These are phyloP conservation scores for Calophaca sinica DNA, from an alignment of 306 rosid species.

Conservation along the genomic window DNA sequence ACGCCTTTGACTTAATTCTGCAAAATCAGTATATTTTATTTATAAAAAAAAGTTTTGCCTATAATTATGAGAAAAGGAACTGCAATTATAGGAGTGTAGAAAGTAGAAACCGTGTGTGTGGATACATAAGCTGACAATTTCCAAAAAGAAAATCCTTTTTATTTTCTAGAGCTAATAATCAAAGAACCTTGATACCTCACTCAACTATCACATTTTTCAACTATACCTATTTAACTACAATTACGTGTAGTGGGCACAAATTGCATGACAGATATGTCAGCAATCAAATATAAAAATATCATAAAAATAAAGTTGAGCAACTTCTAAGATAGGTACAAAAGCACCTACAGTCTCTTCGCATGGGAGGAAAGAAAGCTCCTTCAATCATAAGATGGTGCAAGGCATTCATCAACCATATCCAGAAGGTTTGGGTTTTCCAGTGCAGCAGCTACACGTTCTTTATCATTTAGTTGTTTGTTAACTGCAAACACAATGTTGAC, in stretches of 20 bases:
- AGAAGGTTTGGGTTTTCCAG: conserved; percentile 86
- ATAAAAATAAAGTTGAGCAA: conserved; percentile 17
- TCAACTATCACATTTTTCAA: conserved; percentile 21
- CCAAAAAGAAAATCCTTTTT: neutral
- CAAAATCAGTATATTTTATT: too few species aligned
- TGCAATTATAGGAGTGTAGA: neutral
- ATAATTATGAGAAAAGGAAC: neutral
- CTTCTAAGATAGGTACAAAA: conserved; percentile 15
- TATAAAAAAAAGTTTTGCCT: too few species aligned
- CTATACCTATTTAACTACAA: conserved; percentile 30
- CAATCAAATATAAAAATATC: conserved; percentile 18
- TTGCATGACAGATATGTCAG: conserved; percentile 31
- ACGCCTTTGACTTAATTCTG: too few species aligned
- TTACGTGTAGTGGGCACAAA: conserved; percentile 19
- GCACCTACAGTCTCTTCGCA: conserved; percentile 28
- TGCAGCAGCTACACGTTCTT: conserved; percentile 95
- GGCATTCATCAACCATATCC: conserved; percentile 95
- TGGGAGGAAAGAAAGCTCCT: conserved; percentile 16
- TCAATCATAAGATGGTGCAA: conserved; percentile 76
- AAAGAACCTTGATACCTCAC: conserved; percentile 20
- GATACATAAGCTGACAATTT: conserved; percentile 35
- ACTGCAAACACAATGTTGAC: conserved; percentile 58
- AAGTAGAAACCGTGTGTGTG: neutral
- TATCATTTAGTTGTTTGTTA: conserved; percentile 93
- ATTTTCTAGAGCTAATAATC: conserved; percentile 7